Percentiles rank a stretch among this genome's conserved stretches.
These are phyloP conservation scores for Exserohilum rostratum DNA, from an alignment of 2,329 filamentous ascomycete genomes.

Conservation along the genomic window DNA sequence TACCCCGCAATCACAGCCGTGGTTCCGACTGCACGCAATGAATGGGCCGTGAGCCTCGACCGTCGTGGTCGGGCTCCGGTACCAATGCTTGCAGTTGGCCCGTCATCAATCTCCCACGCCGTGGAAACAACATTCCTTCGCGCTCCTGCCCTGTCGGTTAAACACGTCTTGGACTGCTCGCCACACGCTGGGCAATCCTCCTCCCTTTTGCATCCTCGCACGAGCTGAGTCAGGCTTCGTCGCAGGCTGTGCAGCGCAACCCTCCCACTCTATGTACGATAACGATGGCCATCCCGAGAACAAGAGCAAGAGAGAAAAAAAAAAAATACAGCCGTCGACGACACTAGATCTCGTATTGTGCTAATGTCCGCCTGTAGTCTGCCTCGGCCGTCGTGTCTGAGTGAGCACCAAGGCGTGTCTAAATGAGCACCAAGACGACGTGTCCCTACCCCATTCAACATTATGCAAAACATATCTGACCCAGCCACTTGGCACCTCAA, in stretches of 20 bases:
- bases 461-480: constrained; percentile 15
- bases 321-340: not conserved
- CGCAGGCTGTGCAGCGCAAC: not conserved
- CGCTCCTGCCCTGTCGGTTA: constrained; percentile 5
- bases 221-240: not conserved
- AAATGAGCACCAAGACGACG: constrained; percentile 5
- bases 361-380: no score
- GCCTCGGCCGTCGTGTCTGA: no score
- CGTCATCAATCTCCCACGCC: constrained; percentile 12
- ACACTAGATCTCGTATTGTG: not conserved
- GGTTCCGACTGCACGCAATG: not conserved
- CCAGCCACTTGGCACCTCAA: constrained; percentile 7
- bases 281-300: no score
- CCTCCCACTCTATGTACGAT: no score
- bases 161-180: constrained; percentile 8
- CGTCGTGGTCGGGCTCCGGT: not conserved
- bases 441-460: constrained; percentile 11
- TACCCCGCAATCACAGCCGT: constrained; percentile 10
- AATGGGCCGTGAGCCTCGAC: not conserved
- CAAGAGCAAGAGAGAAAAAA: no score
- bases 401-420: not conserved
- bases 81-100: constrained; percentile 6
- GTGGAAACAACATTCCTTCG: constrained; percentile 7
- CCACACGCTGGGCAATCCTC: constrained; percentile 1
- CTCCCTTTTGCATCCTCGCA: not conserved